Conservation (phyloP, 2,329 filamentous ascomycete species). For the Diaporthe destruens region DNA sequence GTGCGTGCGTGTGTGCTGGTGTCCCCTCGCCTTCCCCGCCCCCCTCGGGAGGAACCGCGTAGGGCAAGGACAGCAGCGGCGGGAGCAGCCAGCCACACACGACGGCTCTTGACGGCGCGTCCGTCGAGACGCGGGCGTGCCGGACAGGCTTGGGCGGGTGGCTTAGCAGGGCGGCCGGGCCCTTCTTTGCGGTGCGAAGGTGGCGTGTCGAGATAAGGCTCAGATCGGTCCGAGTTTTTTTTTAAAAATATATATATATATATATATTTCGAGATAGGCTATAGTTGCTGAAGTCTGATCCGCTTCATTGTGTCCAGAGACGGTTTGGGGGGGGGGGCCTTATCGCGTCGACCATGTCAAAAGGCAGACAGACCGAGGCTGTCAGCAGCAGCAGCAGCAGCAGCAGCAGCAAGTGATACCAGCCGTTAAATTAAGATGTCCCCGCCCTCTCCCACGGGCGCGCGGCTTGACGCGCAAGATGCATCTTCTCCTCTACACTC, state of each 20-base stretch:
- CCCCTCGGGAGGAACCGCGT: neutral
- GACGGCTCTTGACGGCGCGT: neutral
- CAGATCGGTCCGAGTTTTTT: neutral
- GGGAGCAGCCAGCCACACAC: neutral
- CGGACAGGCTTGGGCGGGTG: neutral
- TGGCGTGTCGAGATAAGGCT: neutral
- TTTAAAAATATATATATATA: too few relatives aligned
- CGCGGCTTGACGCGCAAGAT: neutral
- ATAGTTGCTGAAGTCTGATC: neutral
- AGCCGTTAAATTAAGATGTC: neutral
- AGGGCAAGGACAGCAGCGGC: neutral
- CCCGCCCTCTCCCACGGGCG: neutral
- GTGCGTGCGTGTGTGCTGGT: neutral
- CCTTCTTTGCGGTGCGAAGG: neutral
- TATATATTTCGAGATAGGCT: too few relatives aligned
- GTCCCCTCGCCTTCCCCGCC: neutral
- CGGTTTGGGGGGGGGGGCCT: too few relatives aligned
- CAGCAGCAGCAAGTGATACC: neutral
- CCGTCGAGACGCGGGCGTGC: slow-evolving; percentile 10
- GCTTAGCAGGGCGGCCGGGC: neutral
- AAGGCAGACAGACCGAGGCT: neutral
- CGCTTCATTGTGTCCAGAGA: too few relatives aligned
- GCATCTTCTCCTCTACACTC: too few relatives aligned
- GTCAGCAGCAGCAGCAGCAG: neutral
- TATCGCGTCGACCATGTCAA: too few relatives aligned